These are phyloP conservation scores for Ligustrum vulgare DNA, from an alignment of 257 asterid genomes.

Conservation along the genomic window DNA sequence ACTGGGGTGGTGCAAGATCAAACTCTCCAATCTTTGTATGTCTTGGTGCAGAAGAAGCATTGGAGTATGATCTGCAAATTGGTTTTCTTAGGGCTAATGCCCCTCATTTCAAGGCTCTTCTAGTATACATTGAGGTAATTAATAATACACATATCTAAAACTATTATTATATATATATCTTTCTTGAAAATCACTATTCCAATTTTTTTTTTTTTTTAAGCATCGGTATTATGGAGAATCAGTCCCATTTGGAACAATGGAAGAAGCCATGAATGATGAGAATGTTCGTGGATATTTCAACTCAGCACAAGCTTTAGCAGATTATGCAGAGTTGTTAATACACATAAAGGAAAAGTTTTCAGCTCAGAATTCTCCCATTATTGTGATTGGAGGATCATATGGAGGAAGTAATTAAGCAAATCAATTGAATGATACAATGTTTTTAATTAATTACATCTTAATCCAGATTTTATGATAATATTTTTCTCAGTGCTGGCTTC, in stretches of 20 bases:
- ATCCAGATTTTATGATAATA: not conserved
- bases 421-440: not conserved
- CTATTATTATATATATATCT: no score
- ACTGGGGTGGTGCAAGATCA: slow-evolving; percentile 60
- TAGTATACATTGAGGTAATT: slow-evolving; percentile 69
- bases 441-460: not conserved
- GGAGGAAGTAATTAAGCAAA: slow-evolving; percentile 75
- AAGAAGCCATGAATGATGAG: slow-evolving; percentile 40
- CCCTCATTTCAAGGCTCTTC: slow-evolving; percentile 58
- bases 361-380: slow-evolving; percentile 61
- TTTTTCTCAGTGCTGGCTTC: slow-evolving; percentile 28
- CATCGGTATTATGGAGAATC: slow-evolving; percentile 79
- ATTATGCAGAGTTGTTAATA: slow-evolving; percentile 63
- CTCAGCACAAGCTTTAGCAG: slow-evolving; percentile 86
- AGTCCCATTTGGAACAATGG: slow-evolving; percentile 50
- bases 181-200: not conserved
- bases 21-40: slow-evolving; percentile 59
- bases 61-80: slow-evolving; percentile 37
- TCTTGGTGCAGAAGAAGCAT: slow-evolving; percentile 65
- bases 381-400: slow-evolving; percentile 75
- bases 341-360: slow-evolving; percentile 47
- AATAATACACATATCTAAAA: no score
- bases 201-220: slow-evolving; percentile 24
- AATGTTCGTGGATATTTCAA: slow-evolving; percentile 62
- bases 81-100: slow-evolving; percentile 63